Evolutionary conservation across 768 basidiomycete genomes (phyloP), one percentile per base, ranked within the genome.

Genomic region (Artomyces pyxidatus): DNA sequence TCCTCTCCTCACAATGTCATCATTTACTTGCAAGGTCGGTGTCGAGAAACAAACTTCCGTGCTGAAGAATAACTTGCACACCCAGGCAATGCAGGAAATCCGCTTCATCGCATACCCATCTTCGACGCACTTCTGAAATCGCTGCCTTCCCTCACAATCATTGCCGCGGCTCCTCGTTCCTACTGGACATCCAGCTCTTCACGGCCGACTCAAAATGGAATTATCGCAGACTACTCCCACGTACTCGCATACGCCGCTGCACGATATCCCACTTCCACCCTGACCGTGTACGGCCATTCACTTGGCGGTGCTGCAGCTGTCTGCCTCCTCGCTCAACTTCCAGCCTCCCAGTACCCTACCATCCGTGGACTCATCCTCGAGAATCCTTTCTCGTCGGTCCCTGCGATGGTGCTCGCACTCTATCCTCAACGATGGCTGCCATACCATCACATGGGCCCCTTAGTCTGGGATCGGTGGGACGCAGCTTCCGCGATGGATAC

Each of bases 81-180:
- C 32, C 17, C 49, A 71, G 74, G 74, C n/a, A 77, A 77, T 50
- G 73, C 75, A 3, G 75, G 75, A 2, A 75, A 73, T 30, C 74
- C 75, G 0, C 58, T 76, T 2, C 63, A 66, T 12, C 71, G 76
- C 10, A 49, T 74, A 8, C 72, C 74, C 1, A 59, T 74, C 32
- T 76, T 77, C 55, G 55, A 64, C 45, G 46, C 52, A 16, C 55
- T 71, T 3, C 56, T 71, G 2, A 56, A 44, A 43, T 49, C 54
- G 3, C 26, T 58, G 46, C 55, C 44, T 23, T 40, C 45, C 26
- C 42, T 49, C 25, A 40, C 51, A 58, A 52, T 75, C 48, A 37
- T 75, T 37, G 68, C 73, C 7, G 52, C 70, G 25, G 71, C 75
- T 0, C 77, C 77, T 0, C 70, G 76, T 8, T 74, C 74, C 0